A percentile compares a stretch with the other conserved stretches of the same genome.
These are phyloP conservation scores for Phytophthora crassamura DNA, from an alignment of 352 stramenopile genomes.

Conservation along the genomic window DNA sequence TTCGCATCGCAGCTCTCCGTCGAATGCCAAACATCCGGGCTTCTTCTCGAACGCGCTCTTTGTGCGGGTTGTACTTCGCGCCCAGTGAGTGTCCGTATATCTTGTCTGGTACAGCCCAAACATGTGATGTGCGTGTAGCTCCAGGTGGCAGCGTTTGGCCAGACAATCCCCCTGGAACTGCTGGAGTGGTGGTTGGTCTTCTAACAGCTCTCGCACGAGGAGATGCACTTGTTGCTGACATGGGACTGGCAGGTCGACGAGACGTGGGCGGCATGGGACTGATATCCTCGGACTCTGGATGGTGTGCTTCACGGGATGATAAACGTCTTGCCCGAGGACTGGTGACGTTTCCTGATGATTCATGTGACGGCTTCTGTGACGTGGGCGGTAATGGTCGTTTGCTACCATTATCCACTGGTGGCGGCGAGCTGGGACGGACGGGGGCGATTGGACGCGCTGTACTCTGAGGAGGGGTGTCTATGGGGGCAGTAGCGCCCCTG, in stretches of 20 bases:
- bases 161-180: conserved; percentile 39
- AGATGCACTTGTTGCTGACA: conserved; percentile 27
- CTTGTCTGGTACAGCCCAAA: conserved; percentile 48
- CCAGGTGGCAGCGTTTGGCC: conserved; percentile 51
- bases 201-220: conserved; percentile 46
- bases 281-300: conserved; percentile 18
- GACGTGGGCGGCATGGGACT: conserved; percentile 33
- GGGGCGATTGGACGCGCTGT: conserved; percentile 1
- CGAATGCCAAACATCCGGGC: conserved; percentile 53
- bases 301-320: conserved; percentile 14
- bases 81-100: conserved; percentile 54
- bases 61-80: conserved; percentile 58
- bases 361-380: conserved; percentile 17
- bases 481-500: conserved; percentile 6
- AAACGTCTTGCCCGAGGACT: conserved; percentile 25
- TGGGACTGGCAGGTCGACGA: conserved; percentile 13
- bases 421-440: conserved; percentile 13
- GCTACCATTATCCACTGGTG: conserved; percentile 6
- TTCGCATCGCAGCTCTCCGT: conserved; percentile 51
- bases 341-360: conserved; percentile 7
- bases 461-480: background rate
- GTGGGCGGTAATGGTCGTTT: conserved; percentile 36
- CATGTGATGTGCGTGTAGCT: conserved; percentile 53
- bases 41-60: conserved; percentile 53
- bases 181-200: conserved; percentile 48